A percentile compares a stretch with the other conserved stretches of the same genome.
phyloP scores from a whole-genome alignment of 148 eudicot species.

The Rhododendron molle region DNA sequence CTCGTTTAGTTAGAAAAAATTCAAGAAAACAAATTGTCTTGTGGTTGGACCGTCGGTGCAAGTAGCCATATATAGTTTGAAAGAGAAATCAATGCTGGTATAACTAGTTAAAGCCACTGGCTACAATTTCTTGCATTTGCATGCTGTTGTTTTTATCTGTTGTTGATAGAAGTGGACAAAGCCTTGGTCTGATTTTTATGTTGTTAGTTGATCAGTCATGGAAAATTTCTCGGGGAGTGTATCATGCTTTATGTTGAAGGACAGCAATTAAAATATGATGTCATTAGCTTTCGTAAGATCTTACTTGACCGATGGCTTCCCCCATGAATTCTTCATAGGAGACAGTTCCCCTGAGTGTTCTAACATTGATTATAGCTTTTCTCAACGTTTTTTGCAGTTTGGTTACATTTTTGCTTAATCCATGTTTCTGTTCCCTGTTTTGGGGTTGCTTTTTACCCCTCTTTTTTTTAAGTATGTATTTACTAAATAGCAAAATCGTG shows the following conservation, averaged over 20 bases:
- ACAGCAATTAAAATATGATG: not conserved
- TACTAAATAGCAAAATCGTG: constrained; percentile 9
- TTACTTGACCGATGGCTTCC: not conserved
- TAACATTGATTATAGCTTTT: not conserved
- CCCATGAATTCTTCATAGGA: not conserved
- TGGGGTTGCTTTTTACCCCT: not conserved
- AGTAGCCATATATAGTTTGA: not conserved
- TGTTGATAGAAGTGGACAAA: not conserved
- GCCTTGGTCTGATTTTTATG: not conserved
- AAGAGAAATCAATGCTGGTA: not conserved
- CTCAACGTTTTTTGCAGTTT: not conserved
- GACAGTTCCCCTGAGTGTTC: not conserved
- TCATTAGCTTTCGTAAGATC: not conserved
- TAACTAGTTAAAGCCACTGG: not conserved
- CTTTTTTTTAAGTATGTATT: not conserved
- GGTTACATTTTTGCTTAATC: not conserved
- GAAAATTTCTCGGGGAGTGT: not conserved
- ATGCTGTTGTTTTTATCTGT: not conserved
- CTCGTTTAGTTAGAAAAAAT: not conserved
- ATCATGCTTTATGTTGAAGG: not conserved
- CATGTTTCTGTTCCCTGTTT: not conserved
- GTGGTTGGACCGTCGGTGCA: not conserved
- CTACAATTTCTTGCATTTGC: not conserved
- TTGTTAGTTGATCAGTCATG: no score
- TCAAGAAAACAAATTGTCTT: not conserved